A percentile compares a stretch with the other conserved stretches of the same genome.
Evolutionary conservation across 1,284 basidiomycete species (phyloP).

Genomic region (Phylloboletellus chloephorus): DNA sequence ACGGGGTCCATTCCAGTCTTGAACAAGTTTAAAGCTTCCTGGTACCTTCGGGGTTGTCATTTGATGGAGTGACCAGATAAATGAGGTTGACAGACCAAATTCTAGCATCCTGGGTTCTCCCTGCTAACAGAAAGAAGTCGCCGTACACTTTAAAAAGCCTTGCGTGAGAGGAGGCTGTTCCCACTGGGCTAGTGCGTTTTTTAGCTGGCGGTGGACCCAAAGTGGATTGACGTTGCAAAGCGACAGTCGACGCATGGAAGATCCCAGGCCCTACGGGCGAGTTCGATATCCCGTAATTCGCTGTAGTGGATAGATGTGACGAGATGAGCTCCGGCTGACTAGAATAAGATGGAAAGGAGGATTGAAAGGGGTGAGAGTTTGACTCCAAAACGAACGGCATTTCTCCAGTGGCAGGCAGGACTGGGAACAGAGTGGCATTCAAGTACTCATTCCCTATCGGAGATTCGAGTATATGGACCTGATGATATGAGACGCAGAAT

Average conservation of each 20-base stretch:
- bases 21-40: constrained; percentile 72
- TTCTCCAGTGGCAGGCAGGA: constrained; percentile 53
- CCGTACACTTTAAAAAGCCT: constrained; percentile 84
- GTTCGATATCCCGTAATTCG: constrained; percentile 44
- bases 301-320: constrained; percentile 36
- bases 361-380: constrained; percentile 37
- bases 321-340: constrained; percentile 54
- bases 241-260: constrained; percentile 23
- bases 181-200: constrained; percentile 59
- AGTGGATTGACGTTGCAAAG: constrained; percentile 45
- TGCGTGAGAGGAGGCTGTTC: constrained; percentile 67
- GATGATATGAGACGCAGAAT: constrained; percentile 11
- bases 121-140: constrained; percentile 82
- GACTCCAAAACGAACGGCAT: constrained; percentile 51
- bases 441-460: constrained; percentile 72
- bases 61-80: constrained; percentile 19
- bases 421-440: constrained; percentile 58
- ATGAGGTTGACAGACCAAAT: constrained; percentile 53
- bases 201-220: constrained; percentile 42
- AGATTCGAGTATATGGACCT: constrained; percentile 64
- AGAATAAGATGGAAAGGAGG: constrained; percentile 43
- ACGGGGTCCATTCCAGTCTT: constrained; percentile 68
- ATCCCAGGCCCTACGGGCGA: constrained; percentile 41
- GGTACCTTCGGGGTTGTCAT: constrained; percentile 56
- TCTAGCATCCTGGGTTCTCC: constrained; percentile 73